phyloP scores from a whole-genome alignment of 805 yeast genomes.

The Saccharomyces paradoxus region DNA sequence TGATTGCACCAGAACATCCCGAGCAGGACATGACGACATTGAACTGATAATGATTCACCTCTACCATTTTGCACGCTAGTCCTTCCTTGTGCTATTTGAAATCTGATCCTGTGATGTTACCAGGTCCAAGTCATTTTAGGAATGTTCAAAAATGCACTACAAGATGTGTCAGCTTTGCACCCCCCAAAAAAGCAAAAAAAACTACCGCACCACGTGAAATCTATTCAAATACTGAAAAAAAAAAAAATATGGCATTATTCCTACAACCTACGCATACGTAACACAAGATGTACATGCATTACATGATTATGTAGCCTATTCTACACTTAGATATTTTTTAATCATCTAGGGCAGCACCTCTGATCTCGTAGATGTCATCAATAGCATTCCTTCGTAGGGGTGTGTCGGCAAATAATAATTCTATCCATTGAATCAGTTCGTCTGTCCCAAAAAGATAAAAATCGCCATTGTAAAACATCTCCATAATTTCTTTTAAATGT shows the following conservation, averaged over 20 bases:
- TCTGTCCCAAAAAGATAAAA: conserved; percentile 32
- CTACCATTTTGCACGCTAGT: conserved; percentile 8
- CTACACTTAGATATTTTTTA: neutral
- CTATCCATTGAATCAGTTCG: conserved; percentile 32
- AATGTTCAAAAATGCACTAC: neutral
- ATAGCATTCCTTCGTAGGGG: conserved; percentile 30
- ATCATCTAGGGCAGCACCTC: conserved; percentile 40
- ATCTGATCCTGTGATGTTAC: neutral
- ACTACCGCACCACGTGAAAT: neutral
- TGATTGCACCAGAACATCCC: conserved; percentile 83
- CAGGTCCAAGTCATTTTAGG: neutral
- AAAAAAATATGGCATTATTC: too few species aligned
- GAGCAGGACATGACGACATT: conserved; percentile 81
- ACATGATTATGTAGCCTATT: neutral
- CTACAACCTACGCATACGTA: neutral
- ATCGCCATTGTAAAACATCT: conserved; percentile 35
- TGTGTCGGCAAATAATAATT: conserved; percentile 35
- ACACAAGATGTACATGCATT: neutral
- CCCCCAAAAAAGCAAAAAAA: neutral
- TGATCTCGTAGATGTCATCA: conserved; percentile 33
- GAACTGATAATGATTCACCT: conserved; percentile 59
- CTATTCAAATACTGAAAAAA: neutral
- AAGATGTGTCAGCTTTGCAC: neutral
- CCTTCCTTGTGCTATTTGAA: neutral
- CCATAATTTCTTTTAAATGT: conserved; percentile 38